Conservation (phyloP, 108 stramenopile species). For the Nitzschia inconspicua region DNA sequence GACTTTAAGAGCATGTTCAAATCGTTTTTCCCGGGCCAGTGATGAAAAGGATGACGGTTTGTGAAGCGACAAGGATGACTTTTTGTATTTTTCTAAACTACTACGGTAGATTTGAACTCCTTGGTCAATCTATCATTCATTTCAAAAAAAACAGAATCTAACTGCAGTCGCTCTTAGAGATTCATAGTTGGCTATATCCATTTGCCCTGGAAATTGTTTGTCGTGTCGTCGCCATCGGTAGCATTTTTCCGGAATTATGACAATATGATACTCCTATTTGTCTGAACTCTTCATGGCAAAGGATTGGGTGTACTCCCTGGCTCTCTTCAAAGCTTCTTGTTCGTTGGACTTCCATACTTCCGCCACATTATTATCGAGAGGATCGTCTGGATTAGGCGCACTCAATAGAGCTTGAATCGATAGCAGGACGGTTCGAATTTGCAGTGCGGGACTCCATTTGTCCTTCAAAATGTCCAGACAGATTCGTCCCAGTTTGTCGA, state of each 20-base stretch:
- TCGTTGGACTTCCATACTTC: slow-evolving; percentile 97
- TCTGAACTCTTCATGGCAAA: slow-evolving; percentile 70
- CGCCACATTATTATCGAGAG: slow-evolving; percentile 95
- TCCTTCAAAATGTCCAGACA: slow-evolving; percentile 99
- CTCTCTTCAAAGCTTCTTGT: slow-evolving; percentile 82
- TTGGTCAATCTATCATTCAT: too few relatives aligned
- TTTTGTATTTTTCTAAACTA: too few relatives aligned
- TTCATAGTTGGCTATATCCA: too few relatives aligned
- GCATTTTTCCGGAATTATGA: too few relatives aligned
- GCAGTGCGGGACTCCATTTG: slow-evolving; percentile 98
- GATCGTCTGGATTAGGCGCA: slow-evolving; percentile 99
- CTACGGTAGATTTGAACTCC: too few relatives aligned
- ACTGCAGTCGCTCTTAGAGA: too few relatives aligned
- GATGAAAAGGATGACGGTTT: background rate
- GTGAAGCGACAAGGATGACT: too few relatives aligned
- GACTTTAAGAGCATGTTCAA: background rate
- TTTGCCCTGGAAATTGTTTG: too few relatives aligned
- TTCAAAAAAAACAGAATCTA: too few relatives aligned
- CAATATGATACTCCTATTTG: slow-evolving; percentile 9
- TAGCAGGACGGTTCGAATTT: slow-evolving; percentile 92
- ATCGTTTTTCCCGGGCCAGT: background rate
- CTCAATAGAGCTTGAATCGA: slow-evolving; percentile 94
- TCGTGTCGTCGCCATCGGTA: too few relatives aligned
- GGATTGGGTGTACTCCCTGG: slow-evolving; percentile 87
- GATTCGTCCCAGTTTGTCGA: slow-evolving; percentile 97